Evolutionary conservation across 139 green algal species (phyloP), one percentile per base, ranked within the genome.

Genomic region (Pseudopediastrum boryanum): DNA sequence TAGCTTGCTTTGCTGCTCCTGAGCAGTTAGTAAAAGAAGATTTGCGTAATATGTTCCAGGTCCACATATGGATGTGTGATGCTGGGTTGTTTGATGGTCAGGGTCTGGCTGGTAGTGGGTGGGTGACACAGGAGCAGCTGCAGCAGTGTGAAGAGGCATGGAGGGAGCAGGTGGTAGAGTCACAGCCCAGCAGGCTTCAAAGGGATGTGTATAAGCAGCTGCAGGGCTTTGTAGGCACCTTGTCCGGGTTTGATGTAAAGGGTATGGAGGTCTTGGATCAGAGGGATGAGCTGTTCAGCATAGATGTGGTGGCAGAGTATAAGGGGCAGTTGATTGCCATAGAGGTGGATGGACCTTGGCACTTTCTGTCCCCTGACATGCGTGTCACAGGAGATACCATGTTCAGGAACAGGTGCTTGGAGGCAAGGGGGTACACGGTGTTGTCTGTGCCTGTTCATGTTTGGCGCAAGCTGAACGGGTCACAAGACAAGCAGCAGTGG

Each of bases 351-450:
- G n/a, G 58, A 31, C 58, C 58, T 36, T 19, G 4, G 9, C 58
- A 66, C 58, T 66, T 66, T 31, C 58, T 66, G 58, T 66, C 31
- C 31, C 58, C 58, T 66, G 58, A 66, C 58, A 66, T 29, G 58
- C 23, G 58, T 29, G 21, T 41, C 9, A 16, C 21, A n/a, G 58
- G 58, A 9, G 2, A 31, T 12, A 66, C 25, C 4, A 29, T 42
- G 58, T 31, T 42, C 58, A 66, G n/a, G 58, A 66, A 66, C 58
- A 66, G 58, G 58, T 16, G 21, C 10, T 31, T 66, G 2, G 58
- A 29, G 25, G n/a, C 58, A 66, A 36, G 58, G 5, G 25, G 58
- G 10, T 66, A 66, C n/a, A 31, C 58, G 36, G 27, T 66, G 58
- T 29, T 66, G 31, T 42, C 31, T 23, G 58, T 66, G n/a, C 58